Percentiles rank a stretch among this genome's conserved stretches.
These are phyloP conservation scores for Epichloe glyceriae DNA, from an alignment of 2,329 filamentous ascomycete species.

Conservation along the genomic window DNA sequence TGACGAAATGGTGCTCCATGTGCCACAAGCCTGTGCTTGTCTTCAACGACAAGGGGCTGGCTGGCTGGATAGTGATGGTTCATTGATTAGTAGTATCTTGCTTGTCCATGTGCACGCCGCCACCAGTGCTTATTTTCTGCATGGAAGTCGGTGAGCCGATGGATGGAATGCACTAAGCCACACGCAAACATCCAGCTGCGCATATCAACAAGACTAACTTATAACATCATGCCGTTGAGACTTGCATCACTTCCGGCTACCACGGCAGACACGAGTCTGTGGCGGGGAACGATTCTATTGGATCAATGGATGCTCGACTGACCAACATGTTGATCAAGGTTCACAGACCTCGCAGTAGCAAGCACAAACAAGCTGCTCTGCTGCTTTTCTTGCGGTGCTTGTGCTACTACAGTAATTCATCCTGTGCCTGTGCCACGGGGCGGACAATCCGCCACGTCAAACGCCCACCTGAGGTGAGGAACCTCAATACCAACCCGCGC, in stretches of 20 bases:
- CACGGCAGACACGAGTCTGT: constrained; percentile 5
- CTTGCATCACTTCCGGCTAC: not conserved
- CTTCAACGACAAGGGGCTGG: no score
- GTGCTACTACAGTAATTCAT: not conserved
- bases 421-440: not conserved
- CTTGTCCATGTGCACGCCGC: no score
- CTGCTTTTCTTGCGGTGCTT: not conserved
- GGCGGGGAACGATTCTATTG: not conserved
- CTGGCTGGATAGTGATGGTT: no score
- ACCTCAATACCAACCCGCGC: not conserved
- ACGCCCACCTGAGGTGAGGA: not conserved
- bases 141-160: not conserved
- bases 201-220: no score
- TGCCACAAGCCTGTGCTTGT: not conserved
- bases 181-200: not conserved
- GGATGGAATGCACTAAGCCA: not conserved
- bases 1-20: not conserved
- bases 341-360: not conserved
- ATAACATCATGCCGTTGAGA: not conserved
- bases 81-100: no score
- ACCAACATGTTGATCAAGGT: not conserved
- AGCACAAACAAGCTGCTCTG: not conserved
- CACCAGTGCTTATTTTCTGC: not conserved
- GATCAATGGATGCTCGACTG: not conserved
- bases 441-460: not conserved